Base-by-base conservation (phyloP, 2,329 filamentous ascomycete genomes). In the Verticillium nonalfalfae region DNA sequence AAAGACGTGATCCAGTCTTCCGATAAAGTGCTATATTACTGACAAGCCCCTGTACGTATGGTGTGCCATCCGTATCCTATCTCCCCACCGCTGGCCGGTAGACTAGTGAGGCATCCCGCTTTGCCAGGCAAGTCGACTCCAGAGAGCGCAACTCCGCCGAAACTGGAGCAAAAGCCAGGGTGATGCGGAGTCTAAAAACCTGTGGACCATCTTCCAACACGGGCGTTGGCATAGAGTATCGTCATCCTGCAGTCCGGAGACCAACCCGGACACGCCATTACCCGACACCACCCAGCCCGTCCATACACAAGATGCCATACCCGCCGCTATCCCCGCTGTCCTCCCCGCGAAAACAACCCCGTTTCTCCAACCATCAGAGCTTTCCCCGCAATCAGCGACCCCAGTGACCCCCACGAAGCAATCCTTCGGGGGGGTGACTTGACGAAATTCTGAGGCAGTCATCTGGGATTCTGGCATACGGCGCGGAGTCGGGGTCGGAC, bases 261-360 rank as follows among this genome's bases (percentile, higher is more conserved):
- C 15, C 39, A 7, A n/a, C 68, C 26, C 26, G 26, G 15, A 83
- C 71, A 26, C 45, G 18, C 9, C 18, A 11, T 11, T 11, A 6
- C n/a, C 45, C 45, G 45, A 50, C 45, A 50, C 45, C 21, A 50
- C 45, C 26, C 45, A 18, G 9, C 18, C 45, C 21, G 45, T 50
- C 45, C 45, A 50, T n/a, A 11, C 45, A 18, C n/a, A 21, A n/a
- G 18, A 26, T 21, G 3, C 45, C 9, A 50, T 50, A 10, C 45
- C 45, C 45, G 45, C 45, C 45, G 45, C 45, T 50, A 21, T 10
- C 45, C 6, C 45, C 18, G 45, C 45, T 18, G 45, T n/a, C n/a
- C 26, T 7, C 45, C 45, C 45, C 45, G 9, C 45, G 9, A 26
- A 21, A 10, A 26, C 45, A 26, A 10, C 45, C 40, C 45, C 13